These are phyloP conservation scores for Eurotiales sp. DNA, from an alignment of 2,329 filamentous ascomycete genomes.

Conservation along the genomic window DNA sequence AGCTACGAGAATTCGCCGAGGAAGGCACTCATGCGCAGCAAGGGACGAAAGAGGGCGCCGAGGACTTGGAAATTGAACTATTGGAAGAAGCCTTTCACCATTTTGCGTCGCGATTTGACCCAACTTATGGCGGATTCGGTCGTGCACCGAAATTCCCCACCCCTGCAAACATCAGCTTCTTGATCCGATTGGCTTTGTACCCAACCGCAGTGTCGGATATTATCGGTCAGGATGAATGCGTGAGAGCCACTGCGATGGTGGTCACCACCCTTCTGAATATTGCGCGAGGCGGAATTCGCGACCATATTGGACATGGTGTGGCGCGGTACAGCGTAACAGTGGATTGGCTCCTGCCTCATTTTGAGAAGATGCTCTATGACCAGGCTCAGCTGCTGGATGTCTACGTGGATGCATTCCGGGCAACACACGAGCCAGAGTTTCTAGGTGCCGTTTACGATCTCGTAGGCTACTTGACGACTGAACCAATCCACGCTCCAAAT, in stretches of 20 bases:
- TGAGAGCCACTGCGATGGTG: constrained; percentile 72
- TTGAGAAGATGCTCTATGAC: constrained; percentile 95
- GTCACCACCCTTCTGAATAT: constrained; percentile 76
- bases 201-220: constrained; percentile 73
- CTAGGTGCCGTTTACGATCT: constrained; percentile 76
- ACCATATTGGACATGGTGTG: constrained; percentile 74
- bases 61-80: constrained; percentile 81
- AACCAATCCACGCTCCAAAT: constrained; percentile 61
- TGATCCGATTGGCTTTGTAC: constrained; percentile 70
- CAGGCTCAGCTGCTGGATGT: constrained; percentile 80
- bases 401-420: constrained; percentile 81
- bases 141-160: constrained; percentile 83
- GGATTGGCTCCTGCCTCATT: constrained; percentile 92
- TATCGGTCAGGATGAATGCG: constrained; percentile 77
- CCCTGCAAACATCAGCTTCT: constrained; percentile 76
- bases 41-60: constrained; percentile 49
- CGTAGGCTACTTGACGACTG: constrained; percentile 75
- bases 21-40: constrained; percentile 64
- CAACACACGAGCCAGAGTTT: constrained; percentile 66
- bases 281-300: constrained; percentile 66
- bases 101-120: constrained; percentile 77
- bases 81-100: constrained; percentile 84
- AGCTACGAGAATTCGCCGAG: constrained; percentile 81
- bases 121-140: constrained; percentile 74
- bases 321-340: constrained; percentile 83